Conservation (phyloP, 768 basidiomycete species). For the Suillus occidentalis region DNA sequence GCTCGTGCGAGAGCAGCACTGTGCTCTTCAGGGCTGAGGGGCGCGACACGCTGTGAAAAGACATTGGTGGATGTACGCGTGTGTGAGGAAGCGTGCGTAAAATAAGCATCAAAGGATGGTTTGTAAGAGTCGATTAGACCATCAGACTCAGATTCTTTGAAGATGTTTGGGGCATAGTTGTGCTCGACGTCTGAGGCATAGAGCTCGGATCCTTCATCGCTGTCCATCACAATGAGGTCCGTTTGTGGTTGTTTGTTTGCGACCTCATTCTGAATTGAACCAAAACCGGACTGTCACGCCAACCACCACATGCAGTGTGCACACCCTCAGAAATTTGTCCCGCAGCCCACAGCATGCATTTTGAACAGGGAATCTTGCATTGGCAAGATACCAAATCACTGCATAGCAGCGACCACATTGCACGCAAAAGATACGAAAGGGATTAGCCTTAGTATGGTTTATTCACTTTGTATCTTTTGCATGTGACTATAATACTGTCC, state of each 20-base stretch:
- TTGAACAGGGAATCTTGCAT: background rate
- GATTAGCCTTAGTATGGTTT: background rate
- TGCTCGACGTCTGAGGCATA: constrained; percentile 31
- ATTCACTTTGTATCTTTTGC: background rate
- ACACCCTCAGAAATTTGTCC: background rate
- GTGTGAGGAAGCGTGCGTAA: constrained; percentile 60
- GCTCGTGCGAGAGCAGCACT: constrained; percentile 28
- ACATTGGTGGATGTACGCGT: constrained; percentile 76
- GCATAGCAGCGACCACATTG: background rate
- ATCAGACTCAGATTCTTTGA: constrained; percentile 15
- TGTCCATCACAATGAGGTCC: constrained; percentile 11
- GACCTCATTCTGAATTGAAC: background rate
- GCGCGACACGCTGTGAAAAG: constrained; percentile 73
- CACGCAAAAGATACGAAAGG: background rate
- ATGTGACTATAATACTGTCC: background rate
- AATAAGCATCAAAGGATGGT: constrained; percentile 85
- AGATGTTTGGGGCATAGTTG: background rate
- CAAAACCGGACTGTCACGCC: background rate
- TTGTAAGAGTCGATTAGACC: constrained; percentile 23
- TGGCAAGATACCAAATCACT: background rate
- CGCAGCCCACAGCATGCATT: background rate
- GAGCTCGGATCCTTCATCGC: constrained; percentile 30
- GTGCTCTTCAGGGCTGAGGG: constrained; percentile 69
- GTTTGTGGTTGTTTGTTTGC: background rate
- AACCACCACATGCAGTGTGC: too few relatives aligned